phyloP scores from a whole-genome alignment of 352 stramenopile species.

The Pythium utonaiense region DNA sequence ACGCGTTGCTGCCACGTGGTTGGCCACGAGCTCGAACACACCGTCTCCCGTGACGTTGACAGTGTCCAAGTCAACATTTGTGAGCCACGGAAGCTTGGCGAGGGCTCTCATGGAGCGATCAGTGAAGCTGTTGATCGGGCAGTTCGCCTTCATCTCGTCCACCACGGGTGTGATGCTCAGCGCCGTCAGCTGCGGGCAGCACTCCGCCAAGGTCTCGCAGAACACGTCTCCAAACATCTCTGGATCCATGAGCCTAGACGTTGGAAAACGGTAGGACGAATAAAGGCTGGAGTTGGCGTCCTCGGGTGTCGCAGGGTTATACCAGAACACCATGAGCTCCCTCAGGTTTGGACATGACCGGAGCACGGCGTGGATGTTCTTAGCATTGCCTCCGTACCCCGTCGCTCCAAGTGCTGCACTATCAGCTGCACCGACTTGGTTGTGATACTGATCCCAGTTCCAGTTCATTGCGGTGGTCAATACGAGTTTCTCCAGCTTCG shows the following conservation, averaged over 20 bases:
- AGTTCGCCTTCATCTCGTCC: not conserved
- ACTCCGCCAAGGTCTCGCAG: not conserved
- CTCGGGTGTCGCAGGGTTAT: not conserved
- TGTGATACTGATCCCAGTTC: not conserved
- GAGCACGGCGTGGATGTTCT: not conserved
- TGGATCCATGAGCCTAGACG: not conserved
- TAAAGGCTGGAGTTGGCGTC: not conserved
- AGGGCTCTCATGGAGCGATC: not conserved
- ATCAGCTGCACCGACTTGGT: not conserved
- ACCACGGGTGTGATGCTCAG: not conserved
- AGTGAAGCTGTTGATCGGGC: not conserved
- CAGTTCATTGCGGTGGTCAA: not conserved
- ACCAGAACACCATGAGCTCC: not conserved
- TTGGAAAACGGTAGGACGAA: not conserved
- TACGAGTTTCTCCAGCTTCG: not conserved
- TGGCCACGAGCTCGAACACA: not conserved
- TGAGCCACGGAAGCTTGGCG: not conserved
- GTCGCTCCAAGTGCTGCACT: not conserved
- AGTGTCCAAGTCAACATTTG: not conserved
- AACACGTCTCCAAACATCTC: conserved; percentile 7
- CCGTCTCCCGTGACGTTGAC: not conserved
- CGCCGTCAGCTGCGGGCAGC: conserved; percentile 1
- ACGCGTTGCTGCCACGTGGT: not conserved
- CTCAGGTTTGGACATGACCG: not conserved
- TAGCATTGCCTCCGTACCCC: not conserved